Base-by-base conservation (phyloP, 1,139 yeast species). In the Blastobotrys ciferrii region DNA sequence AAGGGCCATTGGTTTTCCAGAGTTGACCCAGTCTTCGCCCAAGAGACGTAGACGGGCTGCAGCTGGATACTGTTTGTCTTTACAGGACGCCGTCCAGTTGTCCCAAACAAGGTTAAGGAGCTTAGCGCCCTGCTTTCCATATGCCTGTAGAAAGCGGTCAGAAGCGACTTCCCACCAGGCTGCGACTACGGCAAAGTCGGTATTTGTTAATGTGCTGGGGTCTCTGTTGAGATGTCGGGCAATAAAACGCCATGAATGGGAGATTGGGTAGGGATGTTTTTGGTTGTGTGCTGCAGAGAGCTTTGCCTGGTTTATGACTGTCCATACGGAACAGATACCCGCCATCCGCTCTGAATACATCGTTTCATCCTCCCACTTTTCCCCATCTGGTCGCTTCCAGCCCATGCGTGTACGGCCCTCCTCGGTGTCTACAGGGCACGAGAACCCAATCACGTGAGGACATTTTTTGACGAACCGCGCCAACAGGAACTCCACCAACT, bases 91-190 rank as follows among this genome's bases (percentile, higher is more conserved):
- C 0, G 87, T 75, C 80, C 89, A 82, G 1, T 68, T 70, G 1
- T 63, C 65, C 47, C 78, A 72, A 4, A 75, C 60, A 4, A 77
- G 57, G 6, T 56, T 58, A 51, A 91, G 60, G 32, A 91, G 53
- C 62, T 94, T 92, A 3, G 48, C 51, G 2, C 81, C 94, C 67
- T 92, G 98, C 4, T 58, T 66, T 0, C 91, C 89, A 64, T 81
- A 94, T 0, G 74, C 74, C 11, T 64, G 61, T 6, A 74, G 51
- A 50, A 92, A 79, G 41, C 78, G 72, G 12, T 58, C 58, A 0
- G 87, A 92, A 40, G 85, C 76, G 4, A 91, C 81, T 56, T 94
- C 98, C 96, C 97, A 88, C 96, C 97, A 91, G 38, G 86, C 79
- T 1, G 89, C 82, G 5, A 83, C 76, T 1, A 86, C 77, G 0